Base-by-base conservation (phyloP, 2,329 filamentous ascomycete species). In the Penicillium sp. region DNA sequence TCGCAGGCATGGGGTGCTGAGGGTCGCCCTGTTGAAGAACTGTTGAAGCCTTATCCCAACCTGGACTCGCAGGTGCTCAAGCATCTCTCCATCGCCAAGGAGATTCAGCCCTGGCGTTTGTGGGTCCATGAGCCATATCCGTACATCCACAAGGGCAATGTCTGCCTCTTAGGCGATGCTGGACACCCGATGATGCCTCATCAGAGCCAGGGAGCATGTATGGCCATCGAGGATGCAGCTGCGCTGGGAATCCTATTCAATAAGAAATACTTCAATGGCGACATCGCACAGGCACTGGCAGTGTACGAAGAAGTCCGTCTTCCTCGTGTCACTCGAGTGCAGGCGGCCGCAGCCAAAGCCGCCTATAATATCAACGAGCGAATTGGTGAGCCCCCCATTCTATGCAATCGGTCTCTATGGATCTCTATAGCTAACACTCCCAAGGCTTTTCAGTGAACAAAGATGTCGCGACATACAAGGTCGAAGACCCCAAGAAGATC, bases 141-240 rank as follows among this genome's bases (percentile, higher is more conserved):
- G 0, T 82, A 83, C 59, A 74, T 83, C 51, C 70, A 76, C 38
- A 81, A 81, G 59, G 71, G 68, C 12, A 74, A 68, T 24, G 78
- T 79, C 1, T 85, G 81, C 48, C 70, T 88, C 0, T 65, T 89
- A 12, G 86, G 86, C 4, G 86, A 89, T 63, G 85, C 86, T 8
- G 85, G 78, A 2, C 85, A 87, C 61, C 85, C 85, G 2, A 86
- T 86, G 82, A 83, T 87, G 80, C 84, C 85, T 1, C 79, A 88
- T 62, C 85, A 88, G 65, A 85, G 81, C 51, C 85, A 89, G 66
- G 85, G 85, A 4, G 85, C 85, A 0, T 86, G 84, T 59, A 85
- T 85, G 83, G 84, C 85, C 0, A 85, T 87, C 42, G 85, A 87
- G 65, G 85, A 87, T 54, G 82, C 83, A 0, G 85, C 81, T 0